Percentiles rank a stretch among this genome's conserved stretches.
phyloP scores from a whole-genome alignment of 352 stramenopile species.

The Globisporangium perplexum region DNA sequence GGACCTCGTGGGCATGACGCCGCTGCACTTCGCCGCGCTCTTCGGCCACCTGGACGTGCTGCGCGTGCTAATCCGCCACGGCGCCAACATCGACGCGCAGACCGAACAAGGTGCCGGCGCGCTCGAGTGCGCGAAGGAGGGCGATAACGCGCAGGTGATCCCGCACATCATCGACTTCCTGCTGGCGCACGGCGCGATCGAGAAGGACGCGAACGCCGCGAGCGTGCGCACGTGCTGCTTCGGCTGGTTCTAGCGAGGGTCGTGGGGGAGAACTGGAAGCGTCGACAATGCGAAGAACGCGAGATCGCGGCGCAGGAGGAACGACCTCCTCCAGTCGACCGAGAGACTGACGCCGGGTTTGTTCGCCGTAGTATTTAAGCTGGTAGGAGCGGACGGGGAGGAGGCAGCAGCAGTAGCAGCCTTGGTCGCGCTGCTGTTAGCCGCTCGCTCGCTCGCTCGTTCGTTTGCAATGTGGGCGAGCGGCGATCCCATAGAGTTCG shows the following conservation, averaged over 20 bases:
- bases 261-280: no score
- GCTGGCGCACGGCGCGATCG: conserved; percentile 10
- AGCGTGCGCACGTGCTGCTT: conserved; percentile 13
- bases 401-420: no score
- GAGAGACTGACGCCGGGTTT: no score
- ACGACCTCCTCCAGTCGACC: no score
- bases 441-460: no score
- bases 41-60: conserved; percentile 15
- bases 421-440: background rate
- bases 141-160: conserved; percentile 14
- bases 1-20: conserved; percentile 16
- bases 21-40: conserved; percentile 15
- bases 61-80: conserved; percentile 10
- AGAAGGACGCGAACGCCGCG: conserved; percentile 8
- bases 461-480: no score
- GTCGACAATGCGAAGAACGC: no score
- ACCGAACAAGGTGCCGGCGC: conserved; percentile 13
- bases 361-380: no score
- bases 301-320: no score
- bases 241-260: conserved; percentile 11
- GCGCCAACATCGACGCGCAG: conserved; percentile 14
- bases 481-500: background rate
- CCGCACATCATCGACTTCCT: conserved; percentile 15
- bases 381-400: no score
- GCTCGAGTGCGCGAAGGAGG: conserved; percentile 16